Percentiles rank a stretch among this genome's conserved stretches.
Conservation (phyloP, 2,329 filamentous ascomycete species). For the Pezicula neosporulosa region DNA sequence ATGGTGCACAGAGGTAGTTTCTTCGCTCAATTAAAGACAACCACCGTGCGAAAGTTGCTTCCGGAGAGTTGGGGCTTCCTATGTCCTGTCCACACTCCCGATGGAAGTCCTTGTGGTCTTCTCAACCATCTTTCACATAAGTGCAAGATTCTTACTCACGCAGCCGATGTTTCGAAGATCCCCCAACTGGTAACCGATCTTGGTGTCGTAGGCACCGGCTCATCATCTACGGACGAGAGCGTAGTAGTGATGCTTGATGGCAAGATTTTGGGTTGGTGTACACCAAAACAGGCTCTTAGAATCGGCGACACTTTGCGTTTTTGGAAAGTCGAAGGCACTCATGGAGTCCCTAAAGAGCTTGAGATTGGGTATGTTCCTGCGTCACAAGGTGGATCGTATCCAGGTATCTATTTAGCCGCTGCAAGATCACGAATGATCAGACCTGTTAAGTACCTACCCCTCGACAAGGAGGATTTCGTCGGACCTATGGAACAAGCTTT, state of each 20-base stretch:
- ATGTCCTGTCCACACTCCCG: slow-evolving; percentile 95
- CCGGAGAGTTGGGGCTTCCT: slow-evolving; percentile 98
- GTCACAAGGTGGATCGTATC: slow-evolving; percentile 90
- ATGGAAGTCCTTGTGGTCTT: slow-evolving; percentile 91
- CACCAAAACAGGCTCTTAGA: slow-evolving; percentile 74
- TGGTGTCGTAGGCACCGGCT: slow-evolving; percentile 72
- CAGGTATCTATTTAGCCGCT: slow-evolving; percentile 91
- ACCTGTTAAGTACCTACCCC: slow-evolving; percentile 86
- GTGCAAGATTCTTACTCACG: slow-evolving; percentile 79
- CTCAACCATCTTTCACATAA: slow-evolving; percentile 95
- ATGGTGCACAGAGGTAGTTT: slow-evolving; percentile 99
- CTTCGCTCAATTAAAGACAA: slow-evolving; percentile 96
- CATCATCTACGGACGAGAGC: slow-evolving; percentile 76
- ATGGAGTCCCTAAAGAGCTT: slow-evolving; percentile 76
- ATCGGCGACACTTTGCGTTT: slow-evolving; percentile 86
- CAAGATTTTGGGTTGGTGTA: slow-evolving; percentile 84
- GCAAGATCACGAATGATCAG: slow-evolving; percentile 82
- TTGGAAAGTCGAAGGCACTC: slow-evolving; percentile 90
- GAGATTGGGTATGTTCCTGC: slow-evolving; percentile 91
- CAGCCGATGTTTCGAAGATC: slow-evolving; percentile 70
- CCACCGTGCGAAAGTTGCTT: slow-evolving; percentile 89
- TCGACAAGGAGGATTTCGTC: slow-evolving; percentile 83
- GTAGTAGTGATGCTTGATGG: slow-evolving; percentile 91
- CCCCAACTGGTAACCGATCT: slow-evolving; percentile 73
- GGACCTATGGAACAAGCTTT: slow-evolving; percentile 95